Base-by-base conservation (phyloP, 768 basidiomycete genomes). In the Panaeolus cyanescens region DNA sequence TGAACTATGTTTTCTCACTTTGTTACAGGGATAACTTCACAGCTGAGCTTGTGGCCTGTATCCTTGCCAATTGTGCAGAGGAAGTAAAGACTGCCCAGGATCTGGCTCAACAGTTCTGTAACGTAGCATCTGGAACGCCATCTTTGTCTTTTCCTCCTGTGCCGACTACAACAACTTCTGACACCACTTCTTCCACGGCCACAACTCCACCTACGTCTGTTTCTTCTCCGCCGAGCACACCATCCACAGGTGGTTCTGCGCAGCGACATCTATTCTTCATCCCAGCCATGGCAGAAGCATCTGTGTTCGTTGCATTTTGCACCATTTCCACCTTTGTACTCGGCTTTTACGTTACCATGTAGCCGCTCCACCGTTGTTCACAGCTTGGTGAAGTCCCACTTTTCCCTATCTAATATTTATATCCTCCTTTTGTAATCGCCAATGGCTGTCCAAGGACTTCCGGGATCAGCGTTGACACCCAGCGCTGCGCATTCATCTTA, bases 31-130 rank as follows among this genome's bases (percentile, higher is more conserved):
- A 74, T 9, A 62, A 61, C 6, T 85, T 82, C 65, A 66, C 80
- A 5, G 36, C 59, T 5, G 67, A 70, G 19, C 65, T 83, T 55
- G 72, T 79, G 20, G 64, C 66, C 20, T 84, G 83, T 63, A 71
- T 81, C 34, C 64, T 71, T 8, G 63, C 59, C 8, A 65, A 66
- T 22, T 85, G 83, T 67, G 63, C 77, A 5, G 53, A 67, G 37
- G 75, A 79, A 53, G 64, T 84, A 1, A 28, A 68, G 15, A 66
- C 75, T 4, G 76, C 79, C 4, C 81, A 85, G 70, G 64, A 60
- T 15, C 74, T 85, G 32, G 78, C 82, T 1, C 76, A 83, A 62
- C 73, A 75, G 62, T 84, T 84, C 68, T 85, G 84, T 66, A 73
- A 77, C 19, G 45, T 79, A 55, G 77, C 78, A 7, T 72, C 70